Conservation (phyloP, 139 green algal species). For the Chlamydomonas asymmetrica region DNA sequence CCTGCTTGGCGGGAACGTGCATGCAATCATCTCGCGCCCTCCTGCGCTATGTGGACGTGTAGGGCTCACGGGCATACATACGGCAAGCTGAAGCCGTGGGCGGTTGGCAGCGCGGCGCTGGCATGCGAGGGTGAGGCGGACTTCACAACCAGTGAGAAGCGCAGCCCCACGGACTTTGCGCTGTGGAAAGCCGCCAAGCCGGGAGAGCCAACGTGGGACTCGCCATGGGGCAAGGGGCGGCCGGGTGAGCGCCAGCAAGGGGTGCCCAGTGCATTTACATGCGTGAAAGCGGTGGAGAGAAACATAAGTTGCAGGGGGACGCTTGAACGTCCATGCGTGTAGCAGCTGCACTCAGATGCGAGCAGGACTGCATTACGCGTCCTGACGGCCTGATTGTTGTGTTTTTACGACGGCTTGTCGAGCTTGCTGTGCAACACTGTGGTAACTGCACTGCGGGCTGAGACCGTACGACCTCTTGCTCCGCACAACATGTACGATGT, state of each 20-base stretch:
- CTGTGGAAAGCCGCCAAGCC: slow-evolving; percentile 96
- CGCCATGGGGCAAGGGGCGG: slow-evolving; percentile 86
- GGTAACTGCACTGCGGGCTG: no score
- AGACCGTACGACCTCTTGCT: no score
- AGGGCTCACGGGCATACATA: slow-evolving; percentile 81
- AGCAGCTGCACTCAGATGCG: background rate
- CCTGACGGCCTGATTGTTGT: no score
- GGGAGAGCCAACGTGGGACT: slow-evolving; percentile 93
- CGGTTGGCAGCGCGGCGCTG: slow-evolving; percentile 67
- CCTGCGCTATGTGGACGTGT: no score
- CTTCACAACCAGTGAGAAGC: slow-evolving; percentile 85
- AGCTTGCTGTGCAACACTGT: no score
- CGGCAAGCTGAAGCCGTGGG: slow-evolving; percentile 88
- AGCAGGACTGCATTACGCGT: no score
- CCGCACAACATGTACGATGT: no score
- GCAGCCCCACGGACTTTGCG: slow-evolving; percentile 88
- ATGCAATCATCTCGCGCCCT: no score
- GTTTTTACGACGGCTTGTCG: no score
- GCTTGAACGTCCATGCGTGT: background rate
- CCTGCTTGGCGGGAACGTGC: background rate
- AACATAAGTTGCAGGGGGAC: background rate
- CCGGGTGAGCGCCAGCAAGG: slow-evolving; percentile 49
- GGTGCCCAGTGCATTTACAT: background rate
- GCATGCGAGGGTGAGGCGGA: slow-evolving; percentile 76
- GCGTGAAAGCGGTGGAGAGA: background rate